Evolutionary conservation across 2,329 filamentous ascomycete species (phyloP).

Genomic region (Meredithiella fracta): DNA sequence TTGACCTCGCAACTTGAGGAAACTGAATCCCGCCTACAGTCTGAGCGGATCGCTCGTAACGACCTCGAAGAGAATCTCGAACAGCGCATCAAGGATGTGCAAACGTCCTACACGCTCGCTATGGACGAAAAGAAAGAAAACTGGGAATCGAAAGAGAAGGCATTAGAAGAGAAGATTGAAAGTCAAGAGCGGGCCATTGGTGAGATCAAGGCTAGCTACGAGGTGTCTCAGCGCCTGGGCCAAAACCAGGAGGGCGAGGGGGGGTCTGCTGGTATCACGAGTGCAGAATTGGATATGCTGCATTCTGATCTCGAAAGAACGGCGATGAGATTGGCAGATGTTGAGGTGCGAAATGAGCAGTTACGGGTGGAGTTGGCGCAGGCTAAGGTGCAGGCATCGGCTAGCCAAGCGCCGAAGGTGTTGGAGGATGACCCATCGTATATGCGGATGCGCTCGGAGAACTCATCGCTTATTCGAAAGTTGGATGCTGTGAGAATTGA

Average conservation of each 20-base stretch:
- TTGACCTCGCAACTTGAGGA: slow-evolving; percentile 72
- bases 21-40: slow-evolving; percentile 61
- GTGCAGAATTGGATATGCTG: slow-evolving; percentile 85
- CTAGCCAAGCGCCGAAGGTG: slow-evolving; percentile 39
- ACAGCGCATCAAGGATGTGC: slow-evolving; percentile 69
- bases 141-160: slow-evolving; percentile 86
- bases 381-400: slow-evolving; percentile 49
- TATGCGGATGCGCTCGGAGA: slow-evolving; percentile 79
- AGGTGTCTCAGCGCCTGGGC: slow-evolving; percentile 81
- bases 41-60: slow-evolving; percentile 56
- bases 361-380: slow-evolving; percentile 80
- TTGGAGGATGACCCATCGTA: slow-evolving; percentile 83
- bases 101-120: slow-evolving; percentile 77
- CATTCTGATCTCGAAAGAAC: slow-evolving; percentile 82
- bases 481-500: slow-evolving; percentile 72
- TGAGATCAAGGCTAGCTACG: slow-evolving; percentile 92
- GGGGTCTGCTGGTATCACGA: slow-evolving; percentile 47
- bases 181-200: slow-evolving; percentile 83
- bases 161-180: slow-evolving; percentile 81
- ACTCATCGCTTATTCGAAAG: slow-evolving; percentile 78
- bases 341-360: slow-evolving; percentile 89
- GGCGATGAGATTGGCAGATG: slow-evolving; percentile 68
- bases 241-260: slow-evolving; percentile 47
- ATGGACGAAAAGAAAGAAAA: slow-evolving; percentile 89
- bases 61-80: slow-evolving; percentile 64